Evolutionary conservation across 192 early-diverging fungal genomes (phyloP).

Genomic region (Coemansia sp.): DNA sequence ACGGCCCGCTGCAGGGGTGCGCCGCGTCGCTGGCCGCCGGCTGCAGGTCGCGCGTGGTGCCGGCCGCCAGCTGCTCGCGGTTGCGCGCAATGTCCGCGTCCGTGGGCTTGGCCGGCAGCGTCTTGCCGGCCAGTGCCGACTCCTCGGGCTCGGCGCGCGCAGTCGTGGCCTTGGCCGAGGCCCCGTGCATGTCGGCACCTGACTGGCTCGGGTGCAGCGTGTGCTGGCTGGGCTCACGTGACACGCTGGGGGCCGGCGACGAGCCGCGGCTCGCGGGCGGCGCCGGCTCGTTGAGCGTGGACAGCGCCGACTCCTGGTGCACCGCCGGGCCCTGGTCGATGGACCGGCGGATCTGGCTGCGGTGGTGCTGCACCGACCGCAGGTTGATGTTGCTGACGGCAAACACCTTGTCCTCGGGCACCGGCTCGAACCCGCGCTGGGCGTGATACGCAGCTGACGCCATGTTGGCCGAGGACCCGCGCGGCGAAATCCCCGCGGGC

Average conservation of each 20-base stretch:
- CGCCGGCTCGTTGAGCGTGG: no score
- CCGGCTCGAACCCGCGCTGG: slow-evolving; percentile 45
- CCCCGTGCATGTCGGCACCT: slow-evolving; percentile 10
- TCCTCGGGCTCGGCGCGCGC: slow-evolving; percentile 1
- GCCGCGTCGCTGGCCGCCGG: slow-evolving; percentile 4
- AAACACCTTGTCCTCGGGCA: slow-evolving; percentile 42
- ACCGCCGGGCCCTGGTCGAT: slow-evolving; percentile 9
- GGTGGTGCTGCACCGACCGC: slow-evolving; percentile 33
- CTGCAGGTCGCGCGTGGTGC: slow-evolving; percentile 25
- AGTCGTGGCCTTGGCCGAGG: not conserved
- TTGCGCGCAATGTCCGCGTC: slow-evolving; percentile 18
- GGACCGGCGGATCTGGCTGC: slow-evolving; percentile 24
- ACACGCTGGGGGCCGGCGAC: slow-evolving; percentile 26
- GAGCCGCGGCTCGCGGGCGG: slow-evolving; percentile 17
- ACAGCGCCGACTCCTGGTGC: slow-evolving; percentile 5
- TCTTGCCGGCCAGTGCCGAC: slow-evolving; percentile 22
- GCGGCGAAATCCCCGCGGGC: slow-evolving; percentile 20
- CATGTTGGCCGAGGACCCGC: slow-evolving; percentile 19
- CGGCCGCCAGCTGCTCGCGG: slow-evolving; percentile 33
- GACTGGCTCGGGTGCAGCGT: slow-evolving; percentile 34
- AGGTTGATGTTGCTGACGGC: slow-evolving; percentile 37
- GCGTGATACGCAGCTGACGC: slow-evolving; percentile 21
- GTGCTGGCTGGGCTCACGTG: slow-evolving; percentile 45
- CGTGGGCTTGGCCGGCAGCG: slow-evolving; percentile 17
- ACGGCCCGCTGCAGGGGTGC: not conserved